Percentiles rank a stretch among this genome's conserved stretches.
These are phyloP conservation scores for Colletotrichum navitas DNA, from an alignment of 2,329 filamentous ascomycete species.

Conservation along the genomic window DNA sequence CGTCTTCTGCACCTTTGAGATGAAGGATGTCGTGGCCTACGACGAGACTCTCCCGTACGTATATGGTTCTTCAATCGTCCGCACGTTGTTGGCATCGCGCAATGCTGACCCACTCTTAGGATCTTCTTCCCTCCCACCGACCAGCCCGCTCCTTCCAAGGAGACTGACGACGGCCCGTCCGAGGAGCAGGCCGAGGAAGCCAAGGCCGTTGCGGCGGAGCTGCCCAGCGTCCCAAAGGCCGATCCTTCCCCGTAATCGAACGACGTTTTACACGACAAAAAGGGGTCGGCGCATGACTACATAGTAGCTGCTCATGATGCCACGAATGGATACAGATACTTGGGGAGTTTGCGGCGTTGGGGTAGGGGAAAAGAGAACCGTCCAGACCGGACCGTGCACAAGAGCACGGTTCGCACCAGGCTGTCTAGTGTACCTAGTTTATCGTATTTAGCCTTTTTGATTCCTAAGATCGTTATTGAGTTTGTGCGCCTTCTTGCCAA, in stretches of 20 bases:
- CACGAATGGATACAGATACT: not conserved
- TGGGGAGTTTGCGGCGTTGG: slow-evolving; percentile 20
- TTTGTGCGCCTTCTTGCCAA: not conserved
- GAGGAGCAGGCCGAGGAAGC: slow-evolving; percentile 45
- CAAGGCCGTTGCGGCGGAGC: slow-evolving; percentile 46
- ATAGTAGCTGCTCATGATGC: not conserved
- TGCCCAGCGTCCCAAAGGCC: slow-evolving; percentile 53
- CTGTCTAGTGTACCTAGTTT: not conserved
- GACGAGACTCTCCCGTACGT: slow-evolving; percentile 79
- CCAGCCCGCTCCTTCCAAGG: slow-evolving; percentile 33
- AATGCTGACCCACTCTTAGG: slow-evolving; percentile 4
- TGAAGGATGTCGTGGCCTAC: slow-evolving; percentile 83
- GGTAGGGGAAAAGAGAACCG: not conserved
- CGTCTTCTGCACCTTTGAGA: slow-evolving; percentile 86
- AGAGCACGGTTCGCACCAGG: not conserved
- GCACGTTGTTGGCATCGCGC: no score
- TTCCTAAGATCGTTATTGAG: not conserved
- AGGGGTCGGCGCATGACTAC: no score
- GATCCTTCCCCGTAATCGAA: slow-evolving; percentile 45
- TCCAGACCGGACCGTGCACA: not conserved
- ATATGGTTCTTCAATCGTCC: not conserved
- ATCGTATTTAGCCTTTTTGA: not conserved
- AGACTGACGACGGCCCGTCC: slow-evolving; percentile 44
- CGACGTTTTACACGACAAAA: not conserved
- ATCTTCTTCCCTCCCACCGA: slow-evolving; percentile 42